Conservation (phyloP, 2,329 filamentous ascomycete genomes). For the Fusarium mundagurra region DNA sequence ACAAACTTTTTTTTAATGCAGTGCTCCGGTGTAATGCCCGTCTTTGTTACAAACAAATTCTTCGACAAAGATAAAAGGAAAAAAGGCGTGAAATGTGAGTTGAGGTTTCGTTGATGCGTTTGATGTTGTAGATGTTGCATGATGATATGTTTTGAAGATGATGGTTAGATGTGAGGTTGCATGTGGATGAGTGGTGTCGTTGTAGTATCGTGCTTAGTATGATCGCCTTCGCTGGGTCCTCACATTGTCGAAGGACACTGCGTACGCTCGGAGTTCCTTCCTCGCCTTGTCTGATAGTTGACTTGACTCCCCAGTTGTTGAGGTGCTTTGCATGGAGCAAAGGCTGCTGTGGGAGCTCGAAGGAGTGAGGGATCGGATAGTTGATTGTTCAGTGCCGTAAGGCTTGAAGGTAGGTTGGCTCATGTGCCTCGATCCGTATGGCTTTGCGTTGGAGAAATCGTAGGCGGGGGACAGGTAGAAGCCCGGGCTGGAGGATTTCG, state of each 20-base stretch:
- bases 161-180: neutral
- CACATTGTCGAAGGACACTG: constrained; percentile 87
- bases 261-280: constrained; percentile 85
- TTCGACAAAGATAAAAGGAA: constrained; percentile 36
- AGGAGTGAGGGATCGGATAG: constrained; percentile 63
- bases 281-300: constrained; percentile 79
- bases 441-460: constrained; percentile 74
- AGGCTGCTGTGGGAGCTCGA: constrained; percentile 88
- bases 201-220: constrained; percentile 52
- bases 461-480: constrained; percentile 80
- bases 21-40: constrained; percentile 60
- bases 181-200: constrained; percentile 12
- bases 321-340: constrained; percentile 76
- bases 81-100: constrained; percentile 38
- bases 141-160: constrained; percentile 26
- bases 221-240: constrained; percentile 69
- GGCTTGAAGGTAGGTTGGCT: constrained; percentile 41
- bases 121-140: constrained; percentile 44
- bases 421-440: constrained; percentile 63
- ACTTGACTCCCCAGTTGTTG: constrained; percentile 61
- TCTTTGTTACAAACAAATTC: constrained; percentile 55
- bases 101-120: constrained; percentile 28
- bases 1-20: constrained; percentile 58
- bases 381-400: constrained; percentile 33
- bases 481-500: constrained; percentile 50